A percentile compares a stretch with the other conserved stretches of the same genome.
Conservation (phyloP, 2,329 filamentous ascomycete species). For the Diaporthe longicolla region DNA sequence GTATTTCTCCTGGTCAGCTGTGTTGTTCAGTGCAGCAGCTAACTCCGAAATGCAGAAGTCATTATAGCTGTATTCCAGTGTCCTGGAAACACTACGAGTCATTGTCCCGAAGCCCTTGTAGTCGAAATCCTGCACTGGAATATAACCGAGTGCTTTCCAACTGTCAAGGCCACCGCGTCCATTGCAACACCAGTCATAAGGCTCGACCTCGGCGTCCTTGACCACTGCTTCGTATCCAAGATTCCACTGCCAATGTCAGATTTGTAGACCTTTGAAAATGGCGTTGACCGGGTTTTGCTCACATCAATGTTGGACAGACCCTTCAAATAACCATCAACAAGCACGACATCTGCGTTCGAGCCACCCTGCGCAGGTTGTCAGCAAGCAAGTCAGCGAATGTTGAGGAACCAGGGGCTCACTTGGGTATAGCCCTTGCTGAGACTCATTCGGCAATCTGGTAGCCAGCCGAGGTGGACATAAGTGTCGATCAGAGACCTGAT, state of each 20-base stretch:
- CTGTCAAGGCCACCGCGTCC: constrained; percentile 79
- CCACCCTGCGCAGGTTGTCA: constrained; percentile 67
- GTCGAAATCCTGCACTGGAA: constrained; percentile 79
- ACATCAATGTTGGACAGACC: constrained; percentile 70
- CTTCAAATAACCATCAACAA: constrained; percentile 78
- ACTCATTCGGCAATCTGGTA: constrained; percentile 79
- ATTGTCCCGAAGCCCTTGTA: constrained; percentile 75
- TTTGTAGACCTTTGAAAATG: too few species aligned
- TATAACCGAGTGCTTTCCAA: constrained; percentile 80
- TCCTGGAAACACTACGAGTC: constrained; percentile 79
- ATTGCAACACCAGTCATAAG: constrained; percentile 77
- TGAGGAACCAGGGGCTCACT: constrained; percentile 49
- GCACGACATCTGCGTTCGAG: constrained; percentile 79
- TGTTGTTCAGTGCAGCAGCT: constrained; percentile 68
- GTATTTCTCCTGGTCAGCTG: constrained; percentile 72
- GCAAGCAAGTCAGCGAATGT: not conserved
- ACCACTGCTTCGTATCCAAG: constrained; percentile 79
- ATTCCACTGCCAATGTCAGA: constrained; percentile 65
- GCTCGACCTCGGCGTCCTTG: constrained; percentile 80
- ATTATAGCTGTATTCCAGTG: constrained; percentile 84
- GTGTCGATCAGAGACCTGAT: constrained; percentile 79
- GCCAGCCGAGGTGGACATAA: constrained; percentile 75
- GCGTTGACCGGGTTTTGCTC: constrained; percentile 40
- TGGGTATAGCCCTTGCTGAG: constrained; percentile 79
- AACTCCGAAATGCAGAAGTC: constrained; percentile 79